These are phyloP conservation scores for Cercospora sp. DNA, from an alignment of 2,329 filamentous ascomycete species.

Conservation along the genomic window DNA sequence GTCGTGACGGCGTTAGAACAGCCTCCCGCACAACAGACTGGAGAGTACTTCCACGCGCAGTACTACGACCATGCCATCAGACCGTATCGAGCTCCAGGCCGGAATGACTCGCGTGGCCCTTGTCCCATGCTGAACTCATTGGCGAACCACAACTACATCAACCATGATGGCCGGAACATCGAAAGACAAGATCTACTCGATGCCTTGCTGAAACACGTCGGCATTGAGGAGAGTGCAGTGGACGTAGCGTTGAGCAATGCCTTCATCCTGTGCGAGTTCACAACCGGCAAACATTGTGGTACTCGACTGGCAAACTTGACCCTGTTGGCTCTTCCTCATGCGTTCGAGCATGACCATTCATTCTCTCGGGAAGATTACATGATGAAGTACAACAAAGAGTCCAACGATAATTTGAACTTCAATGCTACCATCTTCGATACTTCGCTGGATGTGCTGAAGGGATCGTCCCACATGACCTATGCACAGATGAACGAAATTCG, in stretches of 20 bases:
- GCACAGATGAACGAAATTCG: constrained; percentile 16
- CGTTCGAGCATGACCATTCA: constrained; percentile 58
- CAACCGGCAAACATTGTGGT: not conserved
- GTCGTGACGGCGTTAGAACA: not conserved
- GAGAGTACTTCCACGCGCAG: not conserved
- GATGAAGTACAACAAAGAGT: constrained; percentile 11
- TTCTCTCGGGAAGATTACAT: constrained; percentile 49
- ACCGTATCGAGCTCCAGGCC: not conserved
- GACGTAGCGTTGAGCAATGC: not conserved
- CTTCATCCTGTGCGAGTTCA: not conserved
- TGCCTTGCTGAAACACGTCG: not conserved
- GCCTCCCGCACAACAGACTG: not conserved
- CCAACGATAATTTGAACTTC: constrained; percentile 18
- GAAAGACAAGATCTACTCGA: not conserved
- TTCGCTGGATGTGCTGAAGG: constrained; percentile 10
- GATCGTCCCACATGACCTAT: constrained; percentile 7
- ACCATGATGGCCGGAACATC: not conserved
- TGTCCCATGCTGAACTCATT: not conserved
- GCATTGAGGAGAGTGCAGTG: not conserved
- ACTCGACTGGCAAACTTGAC: not conserved
- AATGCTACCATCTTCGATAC: constrained; percentile 15
- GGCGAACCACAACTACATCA: not conserved
- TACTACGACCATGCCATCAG: not conserved
- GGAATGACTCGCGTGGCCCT: not conserved
- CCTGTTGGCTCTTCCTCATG: constrained; percentile 37